Percentiles rank a stretch among this genome's conserved stretches.
phyloP scores from a whole-genome alignment of 495 filamentous ascomycete genomes.

The Staphylotrichum tortipilum region DNA sequence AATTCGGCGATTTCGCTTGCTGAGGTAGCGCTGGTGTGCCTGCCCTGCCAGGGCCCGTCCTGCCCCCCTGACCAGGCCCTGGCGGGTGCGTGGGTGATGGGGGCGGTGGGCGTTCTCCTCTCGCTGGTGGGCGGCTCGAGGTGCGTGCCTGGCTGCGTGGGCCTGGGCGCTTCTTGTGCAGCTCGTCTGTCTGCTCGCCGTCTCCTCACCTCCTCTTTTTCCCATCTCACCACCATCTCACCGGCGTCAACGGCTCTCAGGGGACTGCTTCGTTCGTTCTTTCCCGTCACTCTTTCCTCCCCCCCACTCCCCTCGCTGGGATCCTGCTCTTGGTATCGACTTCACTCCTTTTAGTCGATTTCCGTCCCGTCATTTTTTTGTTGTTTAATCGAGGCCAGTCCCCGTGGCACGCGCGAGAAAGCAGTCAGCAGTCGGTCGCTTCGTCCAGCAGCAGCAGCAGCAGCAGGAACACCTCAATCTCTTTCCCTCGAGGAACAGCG shows the following conservation, averaged over 20 bases:
- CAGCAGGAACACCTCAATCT: too few relatives aligned
- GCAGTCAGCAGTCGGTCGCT: too few relatives aligned
- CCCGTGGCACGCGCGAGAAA: conserved; percentile 7
- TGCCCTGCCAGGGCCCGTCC: too few relatives aligned
- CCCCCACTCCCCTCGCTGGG: conserved; percentile 20
- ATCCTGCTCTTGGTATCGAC: conserved; percentile 41
- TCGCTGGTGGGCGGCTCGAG: too few relatives aligned
- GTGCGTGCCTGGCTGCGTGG: too few relatives aligned
- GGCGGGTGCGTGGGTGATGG: not conserved
- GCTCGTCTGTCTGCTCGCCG: not conserved
- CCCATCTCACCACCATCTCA: conserved; percentile 18
- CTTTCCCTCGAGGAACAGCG: conserved; percentile 19
- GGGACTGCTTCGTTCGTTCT: conserved; percentile 19
- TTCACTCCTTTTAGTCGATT: conserved; percentile 73
- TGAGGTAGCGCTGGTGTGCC: conserved; percentile 8
- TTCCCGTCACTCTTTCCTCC: conserved; percentile 20
- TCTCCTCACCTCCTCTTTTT: conserved; percentile 16
- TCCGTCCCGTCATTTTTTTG: conserved; percentile 41
- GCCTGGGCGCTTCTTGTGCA: conserved; percentile 14
- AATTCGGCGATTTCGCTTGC: conserved; percentile 14
- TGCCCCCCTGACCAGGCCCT: conserved; percentile 18
- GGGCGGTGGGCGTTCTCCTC: too few relatives aligned
- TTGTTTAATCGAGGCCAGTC: conserved; percentile 27
- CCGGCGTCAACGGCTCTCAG: conserved; percentile 18
- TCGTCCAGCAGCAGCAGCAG: too few relatives aligned